These are phyloP conservation scores for Wickerhamiella kurtzmanii DNA, from an alignment of 805 yeast species.

Conservation along the genomic window DNA sequence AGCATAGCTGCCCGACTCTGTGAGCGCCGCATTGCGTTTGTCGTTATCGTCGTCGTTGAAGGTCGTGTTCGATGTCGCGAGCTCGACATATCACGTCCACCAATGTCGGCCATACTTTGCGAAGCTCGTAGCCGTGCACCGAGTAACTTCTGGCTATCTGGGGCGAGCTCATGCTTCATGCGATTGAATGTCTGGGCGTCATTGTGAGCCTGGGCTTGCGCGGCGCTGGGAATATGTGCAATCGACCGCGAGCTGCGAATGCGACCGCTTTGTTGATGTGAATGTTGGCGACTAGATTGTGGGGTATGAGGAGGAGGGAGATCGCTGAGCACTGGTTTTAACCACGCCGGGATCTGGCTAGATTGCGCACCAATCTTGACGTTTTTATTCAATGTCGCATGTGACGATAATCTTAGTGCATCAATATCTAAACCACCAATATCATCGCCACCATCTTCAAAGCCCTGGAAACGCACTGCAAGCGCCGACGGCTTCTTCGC, in stretches of 20 bases:
- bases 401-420: slow-evolving; percentile 8
- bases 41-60: neutral
- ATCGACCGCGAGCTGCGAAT: slow-evolving; percentile 17
- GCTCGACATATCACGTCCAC: neutral
- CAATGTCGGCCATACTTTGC: slow-evolving; percentile 7
- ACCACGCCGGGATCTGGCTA: neutral
- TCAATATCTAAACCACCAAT: slow-evolving; percentile 16
- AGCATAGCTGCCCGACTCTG: neutral
- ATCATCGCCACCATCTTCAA: slow-evolving; percentile 12
- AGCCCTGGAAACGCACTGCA: slow-evolving; percentile 1
- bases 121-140: slow-evolving; percentile 5
- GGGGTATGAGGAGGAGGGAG: slow-evolving; percentile 3
- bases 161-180: neutral
- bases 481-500: neutral
- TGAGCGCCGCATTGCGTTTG: slow-evolving; percentile 1
- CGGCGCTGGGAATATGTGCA: slow-evolving; percentile 10
- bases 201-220: neutral
- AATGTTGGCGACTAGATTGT: slow-evolving; percentile 9
- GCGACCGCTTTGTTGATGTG: too few relatives aligned
- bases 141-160: neutral
- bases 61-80: neutral
- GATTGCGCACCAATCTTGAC: slow-evolving; percentile 13
- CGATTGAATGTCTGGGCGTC: neutral
- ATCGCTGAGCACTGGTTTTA: neutral
- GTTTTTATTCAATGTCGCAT: slow-evolving; percentile 16